Evolutionary conservation across 1,284 basidiomycete species (phyloP).

Genomic region (Apiotrichum montevideense): DNA sequence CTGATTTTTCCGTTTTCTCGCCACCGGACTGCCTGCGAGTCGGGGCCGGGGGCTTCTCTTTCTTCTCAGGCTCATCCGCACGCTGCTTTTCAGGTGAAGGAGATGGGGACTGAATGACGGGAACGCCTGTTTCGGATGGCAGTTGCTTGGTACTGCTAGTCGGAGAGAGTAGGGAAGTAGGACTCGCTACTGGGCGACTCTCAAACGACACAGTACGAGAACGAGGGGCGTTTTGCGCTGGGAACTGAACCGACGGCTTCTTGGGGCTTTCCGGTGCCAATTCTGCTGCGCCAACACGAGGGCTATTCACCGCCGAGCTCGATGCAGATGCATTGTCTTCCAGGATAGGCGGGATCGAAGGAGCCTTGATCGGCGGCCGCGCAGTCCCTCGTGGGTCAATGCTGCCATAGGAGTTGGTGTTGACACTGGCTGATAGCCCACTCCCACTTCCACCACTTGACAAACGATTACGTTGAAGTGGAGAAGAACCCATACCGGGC

Average conservation of each 20-base stretch:
- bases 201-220: not conserved
- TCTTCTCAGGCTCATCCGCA: not conserved
- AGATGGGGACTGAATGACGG: no score
- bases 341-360: not conserved
- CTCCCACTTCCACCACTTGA: not conserved
- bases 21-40: not conserved
- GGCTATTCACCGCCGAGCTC: not conserved
- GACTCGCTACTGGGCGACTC: no score
- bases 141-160: not conserved
- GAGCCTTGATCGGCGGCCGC: not conserved
- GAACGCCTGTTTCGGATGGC: no score
- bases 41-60: not conserved
- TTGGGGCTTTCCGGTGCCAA: not conserved
- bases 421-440: constrained; percentile 3
- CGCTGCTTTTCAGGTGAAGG: no score
- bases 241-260: not conserved
- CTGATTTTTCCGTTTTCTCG: not conserved
- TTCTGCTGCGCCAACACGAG: no score
- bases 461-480: constrained; percentile 1
- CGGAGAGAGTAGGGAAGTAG: not conserved
- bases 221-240: not conserved
- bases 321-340: not conserved
- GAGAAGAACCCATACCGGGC: not conserved
- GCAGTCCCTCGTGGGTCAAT: not conserved
- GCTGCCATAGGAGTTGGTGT: not conserved